Percentiles rank a stretch among this genome's conserved stretches.
Evolutionary conservation across 2,329 filamentous ascomycete genomes (phyloP).

Genomic region (Septoria linicola): DNA sequence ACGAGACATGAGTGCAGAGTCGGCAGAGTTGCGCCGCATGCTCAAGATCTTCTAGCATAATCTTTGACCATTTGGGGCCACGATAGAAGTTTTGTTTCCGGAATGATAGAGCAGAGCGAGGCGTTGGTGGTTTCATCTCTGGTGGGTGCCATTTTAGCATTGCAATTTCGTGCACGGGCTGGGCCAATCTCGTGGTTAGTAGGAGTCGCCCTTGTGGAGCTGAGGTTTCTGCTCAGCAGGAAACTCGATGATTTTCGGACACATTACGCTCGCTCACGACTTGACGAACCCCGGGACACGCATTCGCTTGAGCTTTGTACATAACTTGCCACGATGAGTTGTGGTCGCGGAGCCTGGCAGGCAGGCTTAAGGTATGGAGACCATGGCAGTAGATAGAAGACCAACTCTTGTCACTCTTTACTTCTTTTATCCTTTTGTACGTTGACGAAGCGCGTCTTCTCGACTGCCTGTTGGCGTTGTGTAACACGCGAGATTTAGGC

Average conservation of each 20-base stretch:
- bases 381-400: constrained; percentile 27
- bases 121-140: constrained; percentile 13
- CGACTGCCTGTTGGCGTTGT: too few relatives aligned
- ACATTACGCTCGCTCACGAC: constrained; percentile 1
- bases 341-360: not conserved
- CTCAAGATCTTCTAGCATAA: constrained; percentile 35
- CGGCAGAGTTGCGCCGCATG: constrained; percentile 44
- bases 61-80: constrained; percentile 13
- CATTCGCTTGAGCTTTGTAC: constrained; percentile 1
- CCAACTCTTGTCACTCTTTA: constrained; percentile 33
- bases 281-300: constrained; percentile 2
- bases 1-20: constrained; percentile 39
- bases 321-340: not conserved
- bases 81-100: constrained; percentile 6
- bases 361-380: not conserved
- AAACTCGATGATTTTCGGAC: too few relatives aligned
- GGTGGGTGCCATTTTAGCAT: constrained; percentile 4
- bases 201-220: not conserved
- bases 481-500: too few relatives aligned
- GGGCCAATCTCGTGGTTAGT: not conserved
- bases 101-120: constrained; percentile 20
- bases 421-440: too few relatives aligned
- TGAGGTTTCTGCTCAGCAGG: too few relatives aligned
- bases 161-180: not conserved
- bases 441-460: too few relatives aligned